Evolutionary conservation across 2,329 filamentous ascomycete species (phyloP), one percentile per base, ranked within the genome.

Genomic region (Fusarium keratoplasticum): DNA sequence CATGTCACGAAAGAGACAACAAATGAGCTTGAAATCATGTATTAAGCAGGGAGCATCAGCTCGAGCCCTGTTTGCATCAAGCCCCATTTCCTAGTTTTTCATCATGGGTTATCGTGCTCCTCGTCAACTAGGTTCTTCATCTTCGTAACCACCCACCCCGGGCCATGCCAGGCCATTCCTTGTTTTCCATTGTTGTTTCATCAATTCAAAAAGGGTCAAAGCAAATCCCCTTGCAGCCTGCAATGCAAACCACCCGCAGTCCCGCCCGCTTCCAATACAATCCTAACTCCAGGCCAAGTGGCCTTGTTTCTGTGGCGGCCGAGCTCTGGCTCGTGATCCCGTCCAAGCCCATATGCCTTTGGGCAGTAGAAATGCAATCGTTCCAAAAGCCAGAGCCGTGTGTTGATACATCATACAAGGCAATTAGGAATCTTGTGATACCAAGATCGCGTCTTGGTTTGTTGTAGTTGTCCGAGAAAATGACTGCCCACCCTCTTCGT

Each of bases 401-500:
- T 82, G 75, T 82, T 52, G 76, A 76, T 82, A 81, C 79, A 81
- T 78, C 73, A 72, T 77, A 76, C 71, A 72, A 77, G 70, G 63
- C 67, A 64, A 70, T 68, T 65, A 72, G 59, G 62, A 73, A 70
- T 69, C 60, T 57, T 62, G 54, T 61, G 9, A 71, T 61, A 42
- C 61, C 57, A 70, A 54, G 58, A 57, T 35, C 52, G 50, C 35
- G 44, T 33, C 54, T 66, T 71, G 61, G 60, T 68, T 54, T n/a
- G 59, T 57, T 66, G 35, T 65, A 60, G 65, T 61, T 35, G 35
- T 69, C 29, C 66, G 35, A 59, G 29, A 31, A 40, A 47, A 38
- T 33, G 47, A 38, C 47, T 29, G 63, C 44, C 33, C 63, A 55
- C 64, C 54, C 61, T 57, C 29, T 38, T 61, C 44, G 36, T 55